Percentiles rank a stretch among this genome's conserved stretches.
Evolutionary conservation across 2,329 filamentous ascomycete species (phyloP).

Genomic region (Dothistroma pini): DNA sequence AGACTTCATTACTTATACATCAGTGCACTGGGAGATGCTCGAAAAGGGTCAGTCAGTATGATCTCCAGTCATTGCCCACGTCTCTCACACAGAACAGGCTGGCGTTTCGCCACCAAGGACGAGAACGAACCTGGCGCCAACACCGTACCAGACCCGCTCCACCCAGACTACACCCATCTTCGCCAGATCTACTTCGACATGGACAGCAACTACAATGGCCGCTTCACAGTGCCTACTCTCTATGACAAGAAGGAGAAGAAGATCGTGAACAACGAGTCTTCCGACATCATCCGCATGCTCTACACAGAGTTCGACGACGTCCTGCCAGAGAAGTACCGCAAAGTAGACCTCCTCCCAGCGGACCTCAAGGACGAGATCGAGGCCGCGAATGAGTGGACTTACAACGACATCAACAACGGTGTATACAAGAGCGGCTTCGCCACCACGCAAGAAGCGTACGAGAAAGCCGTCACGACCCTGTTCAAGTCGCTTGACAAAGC

Average conservation of each 20-base stretch:
- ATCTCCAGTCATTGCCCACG: background rate
- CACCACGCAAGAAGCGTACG: slow-evolving; percentile 51
- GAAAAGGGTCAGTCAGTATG: slow-evolving; percentile 50
- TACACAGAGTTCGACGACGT: slow-evolving; percentile 70
- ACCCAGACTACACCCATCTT: slow-evolving; percentile 66
- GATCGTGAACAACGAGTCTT: slow-evolving; percentile 89
- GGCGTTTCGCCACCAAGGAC: slow-evolving; percentile 72
- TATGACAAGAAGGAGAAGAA: slow-evolving; percentile 71
- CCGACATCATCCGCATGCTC: slow-evolving; percentile 90
- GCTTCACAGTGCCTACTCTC: slow-evolving; percentile 84
- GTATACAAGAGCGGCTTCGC: slow-evolving; percentile 53
- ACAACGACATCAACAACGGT: slow-evolving; percentile 51
- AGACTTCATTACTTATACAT: slow-evolving; percentile 71
- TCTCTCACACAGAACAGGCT: slow-evolving; percentile 51
- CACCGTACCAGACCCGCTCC: slow-evolving; percentile 59
- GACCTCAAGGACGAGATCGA: slow-evolving; percentile 46
- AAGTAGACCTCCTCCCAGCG: slow-evolving; percentile 45
- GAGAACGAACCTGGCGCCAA: slow-evolving; percentile 57
- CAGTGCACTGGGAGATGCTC: slow-evolving; percentile 89
- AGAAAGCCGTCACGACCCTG: slow-evolving; percentile 43
- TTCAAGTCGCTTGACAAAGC: slow-evolving; percentile 49
- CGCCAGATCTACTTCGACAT: slow-evolving; percentile 75
- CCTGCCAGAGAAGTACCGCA: slow-evolving; percentile 42
- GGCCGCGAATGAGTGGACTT: slow-evolving; percentile 51
- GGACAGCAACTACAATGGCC: slow-evolving; percentile 67